phyloP scores from a whole-genome alignment of 192 early-diverging fungal species.

The Haplosporangium gracile region DNA sequence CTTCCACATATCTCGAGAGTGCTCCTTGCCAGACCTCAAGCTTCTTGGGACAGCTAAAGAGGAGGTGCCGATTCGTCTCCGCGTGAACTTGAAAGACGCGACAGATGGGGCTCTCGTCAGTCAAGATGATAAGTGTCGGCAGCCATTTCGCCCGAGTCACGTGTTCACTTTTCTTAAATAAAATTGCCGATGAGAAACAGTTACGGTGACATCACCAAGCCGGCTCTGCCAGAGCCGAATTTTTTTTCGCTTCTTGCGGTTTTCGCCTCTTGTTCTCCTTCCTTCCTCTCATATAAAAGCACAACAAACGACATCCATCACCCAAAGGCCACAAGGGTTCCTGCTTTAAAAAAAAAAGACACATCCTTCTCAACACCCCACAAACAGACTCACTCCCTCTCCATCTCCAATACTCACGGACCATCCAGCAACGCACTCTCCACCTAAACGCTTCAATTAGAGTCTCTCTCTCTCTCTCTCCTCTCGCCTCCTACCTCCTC shows the following conservation, averaged over 20 bases:
- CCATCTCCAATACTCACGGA: not conserved
- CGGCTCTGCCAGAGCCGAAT: not conserved
- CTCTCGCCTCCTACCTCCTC: not conserved
- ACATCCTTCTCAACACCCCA: not conserved
- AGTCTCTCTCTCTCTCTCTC: not conserved
- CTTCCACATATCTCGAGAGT: too few species aligned
- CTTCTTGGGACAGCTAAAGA: too few species aligned
- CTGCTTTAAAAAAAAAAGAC: constrained; percentile 4
- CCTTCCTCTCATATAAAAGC: constrained; percentile 19
- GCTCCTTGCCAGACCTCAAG: too few species aligned
- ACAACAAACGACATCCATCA: constrained; percentile 14
- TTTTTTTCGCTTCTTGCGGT: constrained; percentile 9
- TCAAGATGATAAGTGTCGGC: not conserved
- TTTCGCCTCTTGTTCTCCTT: constrained; percentile 39
- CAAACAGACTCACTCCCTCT: not conserved
- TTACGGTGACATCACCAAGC: not conserved
- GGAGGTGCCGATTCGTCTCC: too few species aligned
- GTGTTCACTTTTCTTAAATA: too few species aligned
- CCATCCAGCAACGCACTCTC: not conserved
- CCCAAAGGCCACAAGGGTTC: constrained; percentile 7
- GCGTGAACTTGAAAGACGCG: too few species aligned
- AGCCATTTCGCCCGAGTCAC: not conserved
- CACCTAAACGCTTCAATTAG: not conserved
- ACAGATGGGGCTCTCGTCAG: too few species aligned
- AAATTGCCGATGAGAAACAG: not conserved